Base-by-base conservation (phyloP, 257 asterid genomes). In the Solanum habrochaites region DNA sequence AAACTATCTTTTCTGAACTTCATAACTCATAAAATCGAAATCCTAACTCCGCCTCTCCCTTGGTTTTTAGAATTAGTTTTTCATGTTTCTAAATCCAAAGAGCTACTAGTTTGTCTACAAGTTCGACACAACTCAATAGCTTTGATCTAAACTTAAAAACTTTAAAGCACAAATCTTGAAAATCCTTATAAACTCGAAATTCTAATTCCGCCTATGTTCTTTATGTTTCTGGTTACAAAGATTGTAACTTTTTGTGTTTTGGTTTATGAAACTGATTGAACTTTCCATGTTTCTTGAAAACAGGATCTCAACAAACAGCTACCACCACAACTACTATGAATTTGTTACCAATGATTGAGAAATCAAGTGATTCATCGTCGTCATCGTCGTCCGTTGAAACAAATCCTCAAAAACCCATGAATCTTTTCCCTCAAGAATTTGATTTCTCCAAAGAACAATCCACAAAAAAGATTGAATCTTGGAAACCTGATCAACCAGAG, bases 301-400 rank as follows among this genome's bases (percentile, higher is more conserved):
- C 87, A 87, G 89, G 89, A 25, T 39, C 87, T n/a, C 81, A 67
- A 78, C 39, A 85, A 67, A 62, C 81, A 21, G 15, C 81, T 18
- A 32, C 42, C 43, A 70, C 77, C 1, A 70, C 47, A 16, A 56
- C 88, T n/a, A 83, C 89, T 2, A 88, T 60, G 89, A 82, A 94
- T 91, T 87, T 94, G 83, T 62, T 94, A 15, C 92, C 97, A 75
- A 89, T 42, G 89, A 85, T 89, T 73, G 95, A 91, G 75, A 93
- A 91, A 86, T 87, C 91, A 14, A 45, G 85, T 62, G 72, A 39
- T 77, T 47, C 81, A 10, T 73, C 81, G 3, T 71, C 45, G 6
- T 32, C 80, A 71, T 47, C 21, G 23, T 72, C 31, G 1, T 20
- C 90, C 21, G 87, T 31, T 13, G 69, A 80, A 6, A 80, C 37